Percentiles rank a stretch among this genome's conserved stretches.
phyloP scores from a whole-genome alignment of 208 protist genomes.

The Leishmania braziliensis region DNA sequence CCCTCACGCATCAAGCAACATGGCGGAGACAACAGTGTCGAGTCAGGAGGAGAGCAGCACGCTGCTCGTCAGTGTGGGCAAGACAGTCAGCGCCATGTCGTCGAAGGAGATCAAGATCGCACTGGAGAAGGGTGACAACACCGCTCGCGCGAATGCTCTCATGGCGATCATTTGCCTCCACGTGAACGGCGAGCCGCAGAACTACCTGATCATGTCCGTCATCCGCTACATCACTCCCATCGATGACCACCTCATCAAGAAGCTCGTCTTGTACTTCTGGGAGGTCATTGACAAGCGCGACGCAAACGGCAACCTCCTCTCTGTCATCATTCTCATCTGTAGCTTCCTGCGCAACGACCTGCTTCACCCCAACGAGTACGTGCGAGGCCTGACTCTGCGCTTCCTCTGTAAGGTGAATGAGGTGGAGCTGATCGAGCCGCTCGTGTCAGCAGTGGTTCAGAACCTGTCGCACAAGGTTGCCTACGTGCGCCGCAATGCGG shows the following conservation, averaged over 20 bases:
- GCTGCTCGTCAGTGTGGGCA: constrained; percentile 56
- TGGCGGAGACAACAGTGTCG: constrained; percentile 27
- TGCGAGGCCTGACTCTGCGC: constrained; percentile 96
- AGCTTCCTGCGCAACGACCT: constrained; percentile 96
- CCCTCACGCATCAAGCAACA: constrained; percentile 8
- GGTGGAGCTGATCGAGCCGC: constrained; percentile 96
- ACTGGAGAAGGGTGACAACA: constrained; percentile 88
- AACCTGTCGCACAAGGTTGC: constrained; percentile 95
- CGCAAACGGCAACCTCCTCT: constrained; percentile 95
- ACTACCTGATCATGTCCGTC: constrained; percentile 97
- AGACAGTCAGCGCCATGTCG: constrained; percentile 36
- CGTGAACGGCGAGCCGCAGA: constrained; percentile 96
- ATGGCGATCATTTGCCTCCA: constrained; percentile 94
- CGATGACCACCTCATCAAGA: constrained; percentile 95
- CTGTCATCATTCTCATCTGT: constrained; percentile 98
- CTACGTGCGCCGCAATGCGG: constrained; percentile 98
- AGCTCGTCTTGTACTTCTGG: constrained; percentile 98
- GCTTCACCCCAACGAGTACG: constrained; percentile 98
- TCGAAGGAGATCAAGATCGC: constrained; percentile 88
- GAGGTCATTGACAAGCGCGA: constrained; percentile 97
- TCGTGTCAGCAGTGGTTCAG: constrained; percentile 92
- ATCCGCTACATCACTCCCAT: constrained; percentile 96
- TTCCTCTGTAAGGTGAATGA: constrained; percentile 98
- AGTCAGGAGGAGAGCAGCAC: constrained; percentile 79
- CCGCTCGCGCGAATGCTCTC: constrained; percentile 84